Evolutionary conservation across 371 early-diverging fungal species (phyloP), one percentile per base, ranked within the genome.

Genomic region (Rhizopus microsporus): DNA sequence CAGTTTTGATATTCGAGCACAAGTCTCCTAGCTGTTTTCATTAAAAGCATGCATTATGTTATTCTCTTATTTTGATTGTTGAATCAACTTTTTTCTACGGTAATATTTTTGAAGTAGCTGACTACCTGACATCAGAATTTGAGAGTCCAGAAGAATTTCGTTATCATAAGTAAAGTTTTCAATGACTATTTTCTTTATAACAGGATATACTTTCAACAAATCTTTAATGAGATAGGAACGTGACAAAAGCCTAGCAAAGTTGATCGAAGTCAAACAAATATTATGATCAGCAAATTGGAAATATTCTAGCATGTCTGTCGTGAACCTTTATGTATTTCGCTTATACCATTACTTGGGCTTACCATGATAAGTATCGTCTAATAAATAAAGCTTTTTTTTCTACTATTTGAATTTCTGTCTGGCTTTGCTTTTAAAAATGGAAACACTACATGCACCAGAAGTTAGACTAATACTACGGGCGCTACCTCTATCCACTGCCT

Each of bases 291-390:
- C n/a, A 38, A 46, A 54, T 54, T 56, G 57, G 30, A 56, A 32
- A 58, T 58, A 51, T 37, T 58, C 44, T 23, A 51, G 23, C 52
- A 58, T 51, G 35, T 58, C 52, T 58, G 43, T 51, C 29, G 44
- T 50, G 51, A 50, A 57, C 50, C 47, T 39, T 56, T 56, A 61
- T 55, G 37, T 55, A 61, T 56, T 61, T 61, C 32, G 51, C 55
- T 61, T 61, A 55, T 61, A 55, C 52, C 38, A 62, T 51, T 62
- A 47, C 47, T 62, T 42, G 34, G 43, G 54, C 52, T 57, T 62
- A 62, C 54, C 54, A 57, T 62, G 49, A 49, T 51, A 64, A 55
- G 16, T 38, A 45, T 64, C 46, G 23, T 64, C 59, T 46, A 63
- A 51, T 45, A 59, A 16, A 59, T 59, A 56, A 40, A 58, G 35